Percentiles rank a stretch among this genome's conserved stretches.
Evolutionary conservation across 306 rosid species (phyloP).

Genomic region (Canavalia ensiformis): DNA sequence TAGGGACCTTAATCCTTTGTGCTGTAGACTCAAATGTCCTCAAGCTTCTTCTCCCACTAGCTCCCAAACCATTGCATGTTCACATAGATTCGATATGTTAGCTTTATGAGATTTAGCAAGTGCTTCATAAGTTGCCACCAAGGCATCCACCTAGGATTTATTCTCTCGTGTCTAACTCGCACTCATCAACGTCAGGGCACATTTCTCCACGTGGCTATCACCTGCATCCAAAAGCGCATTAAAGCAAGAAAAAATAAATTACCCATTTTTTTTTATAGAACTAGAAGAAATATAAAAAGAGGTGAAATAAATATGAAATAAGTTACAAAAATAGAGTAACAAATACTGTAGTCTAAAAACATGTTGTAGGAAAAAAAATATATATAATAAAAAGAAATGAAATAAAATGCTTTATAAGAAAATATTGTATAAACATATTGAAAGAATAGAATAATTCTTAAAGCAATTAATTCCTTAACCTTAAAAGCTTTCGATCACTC

Average conservation of each 20-base stretch:
- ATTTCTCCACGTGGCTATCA: slow-evolving; percentile 36
- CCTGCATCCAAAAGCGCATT: background rate
- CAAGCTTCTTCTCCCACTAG: background rate
- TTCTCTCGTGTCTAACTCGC: slow-evolving; percentile 44
- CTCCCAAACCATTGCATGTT: slow-evolving; percentile 22
- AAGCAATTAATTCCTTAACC: background rate
- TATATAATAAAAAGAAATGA: no score
- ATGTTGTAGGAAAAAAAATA: no score
- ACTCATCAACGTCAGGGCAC: slow-evolving; percentile 46
- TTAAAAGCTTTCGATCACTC: background rate
- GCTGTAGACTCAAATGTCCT: background rate
- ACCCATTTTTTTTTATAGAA: no score
- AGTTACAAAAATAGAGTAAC: no score
- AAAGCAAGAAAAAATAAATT: no score
- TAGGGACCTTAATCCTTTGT: background rate
- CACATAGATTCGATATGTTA: slow-evolving; percentile 48
- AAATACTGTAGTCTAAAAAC: no score
- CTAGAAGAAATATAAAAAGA: no score
- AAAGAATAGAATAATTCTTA: no score
- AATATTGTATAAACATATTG: no score
- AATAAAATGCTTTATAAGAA: no score
- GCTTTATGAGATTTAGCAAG: slow-evolving; percentile 27
- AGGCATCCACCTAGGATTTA: slow-evolving; percentile 45
- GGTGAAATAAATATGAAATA: no score
- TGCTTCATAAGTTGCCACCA: slow-evolving; percentile 40